Evolutionary conservation across 352 stramenopile species (phyloP).

Genomic region (Globisporangium cystogenes): DNA sequence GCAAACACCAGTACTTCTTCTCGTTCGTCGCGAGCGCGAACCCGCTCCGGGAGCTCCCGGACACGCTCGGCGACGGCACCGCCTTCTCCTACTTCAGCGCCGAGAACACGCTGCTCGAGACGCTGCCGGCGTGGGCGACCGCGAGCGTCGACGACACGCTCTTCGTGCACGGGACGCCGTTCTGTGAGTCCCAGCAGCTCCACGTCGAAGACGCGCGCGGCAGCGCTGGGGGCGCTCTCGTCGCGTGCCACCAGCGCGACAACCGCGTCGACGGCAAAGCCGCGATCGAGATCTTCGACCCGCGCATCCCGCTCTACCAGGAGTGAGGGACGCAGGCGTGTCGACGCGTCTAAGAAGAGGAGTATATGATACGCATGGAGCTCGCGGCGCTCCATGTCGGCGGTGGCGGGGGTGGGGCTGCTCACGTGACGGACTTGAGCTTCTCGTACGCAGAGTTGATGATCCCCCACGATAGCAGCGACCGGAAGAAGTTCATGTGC

Average conservation of each 20-base stretch:
- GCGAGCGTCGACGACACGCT: not conserved
- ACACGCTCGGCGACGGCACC: not conserved
- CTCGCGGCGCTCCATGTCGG: too few species aligned
- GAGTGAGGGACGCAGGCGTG: too few species aligned
- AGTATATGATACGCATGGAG: not conserved
- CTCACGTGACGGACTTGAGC: conserved; percentile 70
- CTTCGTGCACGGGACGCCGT: conserved; percentile 1
- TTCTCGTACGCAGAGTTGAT: conserved; percentile 90
- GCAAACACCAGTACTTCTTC: conserved; percentile 1
- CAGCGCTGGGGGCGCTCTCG: not conserved
- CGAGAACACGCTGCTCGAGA: conserved; percentile 1
- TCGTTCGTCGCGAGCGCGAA: conserved; percentile 2
- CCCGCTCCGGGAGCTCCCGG: not conserved
- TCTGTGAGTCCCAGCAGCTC: too few species aligned
- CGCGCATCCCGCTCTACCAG: not conserved
- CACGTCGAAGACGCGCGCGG: not conserved
- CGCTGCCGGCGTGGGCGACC: not conserved
- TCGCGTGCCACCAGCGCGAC: not conserved
- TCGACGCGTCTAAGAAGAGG: too few species aligned
- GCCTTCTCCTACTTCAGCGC: not conserved
- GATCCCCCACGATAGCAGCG: conserved; percentile 87
- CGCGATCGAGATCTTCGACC: not conserved
- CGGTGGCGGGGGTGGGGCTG: too few species aligned
- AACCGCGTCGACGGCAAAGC: not conserved
- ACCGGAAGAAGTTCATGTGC: conserved; percentile 87